Percentiles rank a stretch among this genome's conserved stretches.
Evolutionary conservation across 257 asterid species (phyloP).

Genomic region (Solanum appendiculatum): DNA sequence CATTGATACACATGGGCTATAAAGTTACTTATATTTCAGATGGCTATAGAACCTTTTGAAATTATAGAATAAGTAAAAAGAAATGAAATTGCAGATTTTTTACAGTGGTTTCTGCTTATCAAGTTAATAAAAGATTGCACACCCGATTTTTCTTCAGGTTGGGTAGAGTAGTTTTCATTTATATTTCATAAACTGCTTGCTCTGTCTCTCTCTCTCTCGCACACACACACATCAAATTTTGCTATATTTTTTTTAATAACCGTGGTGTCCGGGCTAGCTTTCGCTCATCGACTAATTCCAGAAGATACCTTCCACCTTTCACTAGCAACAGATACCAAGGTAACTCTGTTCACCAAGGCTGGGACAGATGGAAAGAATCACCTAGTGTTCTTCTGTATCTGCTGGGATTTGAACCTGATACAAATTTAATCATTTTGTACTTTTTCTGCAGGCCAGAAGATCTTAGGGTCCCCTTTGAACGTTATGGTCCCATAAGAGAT

Average conservation of each 20-base stretch:
- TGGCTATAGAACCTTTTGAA: neutral
- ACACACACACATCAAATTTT: neutral
- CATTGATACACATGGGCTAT: neutral
- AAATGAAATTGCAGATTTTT: neutral
- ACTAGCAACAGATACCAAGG: neutral
- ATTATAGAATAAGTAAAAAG: neutral
- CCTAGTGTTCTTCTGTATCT: neutral
- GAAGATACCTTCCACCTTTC: no score
- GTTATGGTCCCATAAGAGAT: slow-evolving; percentile 85
- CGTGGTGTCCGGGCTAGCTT: neutral
- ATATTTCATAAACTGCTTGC: neutral
- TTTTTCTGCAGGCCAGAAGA: slow-evolving; percentile 71
- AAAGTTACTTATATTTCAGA: neutral
- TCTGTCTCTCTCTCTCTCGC: neutral
- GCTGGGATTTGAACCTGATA: neutral
- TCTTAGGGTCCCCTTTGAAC: slow-evolving; percentile 76
- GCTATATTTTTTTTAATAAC: neutral
- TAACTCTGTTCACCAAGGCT: neutral
- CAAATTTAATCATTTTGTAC: neutral
- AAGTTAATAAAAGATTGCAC: neutral
- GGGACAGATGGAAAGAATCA: neutral
- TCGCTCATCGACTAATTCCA: neutral
- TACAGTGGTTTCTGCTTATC: neutral
- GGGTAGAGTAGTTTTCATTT: neutral
- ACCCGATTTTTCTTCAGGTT: neutral